Percentiles rank a stretch among this genome's conserved stretches.
These are phyloP conservation scores for Vicia villosa DNA, from an alignment of 306 rosid species.

Conservation along the genomic window DNA sequence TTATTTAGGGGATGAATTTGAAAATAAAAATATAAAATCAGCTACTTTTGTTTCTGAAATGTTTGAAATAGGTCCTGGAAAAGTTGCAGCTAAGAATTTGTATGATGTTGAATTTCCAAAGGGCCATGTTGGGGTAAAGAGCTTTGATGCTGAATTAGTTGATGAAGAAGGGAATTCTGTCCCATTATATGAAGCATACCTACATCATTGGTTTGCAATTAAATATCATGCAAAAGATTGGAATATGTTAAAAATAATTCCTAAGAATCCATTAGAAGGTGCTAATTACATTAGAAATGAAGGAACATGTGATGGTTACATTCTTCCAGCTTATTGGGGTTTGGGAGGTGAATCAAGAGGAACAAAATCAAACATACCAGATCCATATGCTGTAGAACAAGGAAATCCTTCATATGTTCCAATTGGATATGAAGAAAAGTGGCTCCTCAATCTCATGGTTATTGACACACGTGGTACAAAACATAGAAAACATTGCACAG, in stretches of 20 bases:
- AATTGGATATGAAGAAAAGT: constrained; percentile 12
- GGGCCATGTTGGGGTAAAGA: constrained; percentile 27
- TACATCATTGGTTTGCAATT: background rate
- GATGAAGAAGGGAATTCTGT: background rate
- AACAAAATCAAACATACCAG: background rate
- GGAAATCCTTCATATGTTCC: constrained; percentile 39
- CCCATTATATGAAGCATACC: constrained; percentile 2
- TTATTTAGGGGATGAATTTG: background rate
- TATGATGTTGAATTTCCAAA: constrained; percentile 12
- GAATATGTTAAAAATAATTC: background rate
- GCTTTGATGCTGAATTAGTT: constrained; percentile 24
- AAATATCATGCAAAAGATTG: background rate
- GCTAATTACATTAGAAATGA: background rate
- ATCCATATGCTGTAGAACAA: constrained; percentile 1
- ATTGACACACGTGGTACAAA: constrained; percentile 22
- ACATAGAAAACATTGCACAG: background rate
- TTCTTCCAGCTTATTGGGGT: background rate
- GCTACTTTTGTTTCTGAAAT: background rate
- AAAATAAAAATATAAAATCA: background rate
- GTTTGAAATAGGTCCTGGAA: constrained; percentile 15
- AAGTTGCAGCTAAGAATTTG: background rate
- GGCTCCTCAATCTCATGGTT: background rate
- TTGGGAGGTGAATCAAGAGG: constrained; percentile 1
- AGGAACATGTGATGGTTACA: background rate
- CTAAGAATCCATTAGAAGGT: background rate